Base-by-base conservation (phyloP, 306 rosid genomes). In the Myrica gale region DNA sequence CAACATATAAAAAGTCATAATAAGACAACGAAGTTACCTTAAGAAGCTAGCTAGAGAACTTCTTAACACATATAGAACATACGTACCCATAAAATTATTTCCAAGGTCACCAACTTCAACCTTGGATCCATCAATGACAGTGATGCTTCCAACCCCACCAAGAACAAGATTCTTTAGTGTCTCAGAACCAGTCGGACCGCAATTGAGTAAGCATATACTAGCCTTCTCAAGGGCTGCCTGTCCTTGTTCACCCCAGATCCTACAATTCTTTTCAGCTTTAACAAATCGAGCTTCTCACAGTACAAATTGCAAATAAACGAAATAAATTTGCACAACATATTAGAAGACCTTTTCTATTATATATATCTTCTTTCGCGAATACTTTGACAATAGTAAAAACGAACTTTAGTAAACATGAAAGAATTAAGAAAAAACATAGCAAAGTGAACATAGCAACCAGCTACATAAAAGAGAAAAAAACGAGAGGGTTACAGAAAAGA, bases 141-240 rank as follows among this genome's bases (percentile, higher is more conserved):
- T 95, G 85, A 95, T 95, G 85, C 98, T 90, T 81, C 99, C 99
- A 75, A 92, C 68, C 80, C 99, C 98, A 47, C 99, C 99, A 54
- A 95, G 99, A 76, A 92, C 99, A 63, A 95, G 97, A 82, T 89
- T 88, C 80, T 88, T 95, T 39, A 95, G 85, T 43, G 98, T 85
- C 84, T 95, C 99, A 23, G 99, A 92, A 68, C 99, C 99, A 10
- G 99, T 95, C 68, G 99, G 99, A 58, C 99, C 98, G 58, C 97
- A 92, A 76, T 95, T 95, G 60, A 95, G 96, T 63, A 90, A 81
- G 84, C 98, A 92, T 70, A 92, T 84, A 72, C 90, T 92, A 65
- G 97, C 92, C 74, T 89, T 89, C 91, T 90, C 93, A 60, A 88
- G 96, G 48, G 93, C 93, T 26, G 87, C 82, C 69, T 91, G 96